Evolutionary conservation across 257 asterid species (phyloP).

Genomic region (Solanum sejunctum): DNA sequence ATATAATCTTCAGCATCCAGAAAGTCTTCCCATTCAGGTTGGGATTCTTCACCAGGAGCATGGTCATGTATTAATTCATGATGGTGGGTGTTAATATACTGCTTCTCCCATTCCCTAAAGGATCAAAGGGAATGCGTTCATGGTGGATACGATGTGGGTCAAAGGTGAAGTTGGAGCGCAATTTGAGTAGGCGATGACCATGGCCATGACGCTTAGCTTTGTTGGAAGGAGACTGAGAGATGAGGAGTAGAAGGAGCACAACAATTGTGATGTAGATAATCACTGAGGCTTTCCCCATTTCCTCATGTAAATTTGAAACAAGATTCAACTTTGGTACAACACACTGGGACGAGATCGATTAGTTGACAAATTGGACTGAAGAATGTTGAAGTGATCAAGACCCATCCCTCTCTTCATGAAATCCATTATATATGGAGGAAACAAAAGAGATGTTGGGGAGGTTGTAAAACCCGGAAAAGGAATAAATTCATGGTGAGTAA

Average conservation of each 20-base stretch:
- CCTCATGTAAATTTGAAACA: conserved; percentile 16
- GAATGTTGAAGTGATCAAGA: not conserved
- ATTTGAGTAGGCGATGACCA: conserved; percentile 79
- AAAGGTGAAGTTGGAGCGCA: conserved; percentile 83
- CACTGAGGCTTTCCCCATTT: conserved; percentile 62
- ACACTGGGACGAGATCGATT: not conserved
- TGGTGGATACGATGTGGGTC: not conserved
- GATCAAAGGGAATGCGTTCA: conserved; percentile 60
- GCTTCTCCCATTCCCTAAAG: conserved; percentile 69
- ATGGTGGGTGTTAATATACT: conserved; percentile 39
- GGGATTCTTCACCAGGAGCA: conserved; percentile 47
- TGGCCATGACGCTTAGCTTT: conserved; percentile 38
- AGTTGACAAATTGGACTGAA: not conserved
- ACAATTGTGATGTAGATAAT: conserved; percentile 64
- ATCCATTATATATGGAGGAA: no score
- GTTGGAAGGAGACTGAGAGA: conserved; percentile 54
- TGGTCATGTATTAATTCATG: conserved; percentile 12
- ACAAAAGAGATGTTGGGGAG: no score
- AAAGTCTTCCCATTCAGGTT: conserved; percentile 96
- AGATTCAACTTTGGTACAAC: not conserved
- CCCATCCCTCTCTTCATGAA: no score
- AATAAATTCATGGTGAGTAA: no score
- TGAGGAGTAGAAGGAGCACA: conserved; percentile 37
- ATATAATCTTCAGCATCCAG: conserved; percentile 84
- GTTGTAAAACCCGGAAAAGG: no score